phyloP scores from a whole-genome alignment of 257 asterid genomes.

The Jacaranda copaia region DNA sequence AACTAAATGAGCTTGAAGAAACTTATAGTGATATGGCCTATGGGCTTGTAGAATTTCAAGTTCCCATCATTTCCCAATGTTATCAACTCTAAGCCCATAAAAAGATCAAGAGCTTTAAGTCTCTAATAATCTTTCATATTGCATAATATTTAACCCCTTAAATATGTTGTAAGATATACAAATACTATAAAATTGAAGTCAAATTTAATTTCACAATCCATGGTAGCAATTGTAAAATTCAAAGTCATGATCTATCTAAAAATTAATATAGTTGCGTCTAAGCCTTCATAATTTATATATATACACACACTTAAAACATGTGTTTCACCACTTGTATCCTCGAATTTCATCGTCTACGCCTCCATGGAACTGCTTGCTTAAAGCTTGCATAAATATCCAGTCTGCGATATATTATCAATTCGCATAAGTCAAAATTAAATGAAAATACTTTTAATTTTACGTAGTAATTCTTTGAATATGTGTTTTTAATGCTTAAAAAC shows the following conservation, averaged over 20 bases:
- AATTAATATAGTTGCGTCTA: not conserved
- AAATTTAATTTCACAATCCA: not conserved
- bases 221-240: not conserved
- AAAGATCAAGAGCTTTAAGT: too few species aligned
- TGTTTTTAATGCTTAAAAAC: too few species aligned
- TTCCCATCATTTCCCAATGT: too few species aligned
- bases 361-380: conserved; percentile 66
- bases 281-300: too few species aligned
- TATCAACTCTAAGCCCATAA: too few species aligned
- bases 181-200: not conserved
- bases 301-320: too few species aligned
- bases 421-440: too few species aligned
- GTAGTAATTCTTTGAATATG: too few species aligned
- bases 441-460: too few species aligned
- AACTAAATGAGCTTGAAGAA: too few species aligned
- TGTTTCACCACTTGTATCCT: not conserved
- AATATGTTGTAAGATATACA: not conserved
- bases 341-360: conserved; percentile 44
- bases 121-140: not conserved
- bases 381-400: conserved; percentile 59
- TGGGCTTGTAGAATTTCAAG: too few species aligned
- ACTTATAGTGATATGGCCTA: too few species aligned
- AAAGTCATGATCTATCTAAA: not conserved
- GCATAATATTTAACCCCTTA: not conserved
- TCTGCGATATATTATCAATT: conserved; percentile 40